phyloP scores from a whole-genome alignment of 192 early-diverging fungal genomes.

The Coemansia sp. region DNA sequence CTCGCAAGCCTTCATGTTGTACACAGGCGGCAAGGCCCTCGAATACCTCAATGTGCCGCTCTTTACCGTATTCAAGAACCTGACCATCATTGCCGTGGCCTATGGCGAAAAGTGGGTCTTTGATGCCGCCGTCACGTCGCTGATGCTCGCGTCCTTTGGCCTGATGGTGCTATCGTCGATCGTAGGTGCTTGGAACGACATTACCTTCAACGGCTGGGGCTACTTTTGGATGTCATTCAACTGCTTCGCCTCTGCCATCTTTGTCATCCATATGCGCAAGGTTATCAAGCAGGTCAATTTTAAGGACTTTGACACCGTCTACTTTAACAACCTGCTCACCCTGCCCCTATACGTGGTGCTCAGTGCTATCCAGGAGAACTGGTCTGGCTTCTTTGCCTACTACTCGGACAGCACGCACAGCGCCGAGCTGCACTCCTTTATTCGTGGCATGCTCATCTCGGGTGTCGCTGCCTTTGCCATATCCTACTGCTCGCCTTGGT shows the following conservation, averaged over 20 bases:
- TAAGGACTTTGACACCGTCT: conserved; percentile 98
- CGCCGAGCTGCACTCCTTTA: conserved; percentile 63
- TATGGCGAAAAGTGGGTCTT: conserved; percentile 88
- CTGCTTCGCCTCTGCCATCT: conserved; percentile 86
- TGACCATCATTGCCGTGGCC: conserved; percentile 97
- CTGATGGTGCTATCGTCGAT: conserved; percentile 87
- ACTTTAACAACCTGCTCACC: conserved; percentile 93
- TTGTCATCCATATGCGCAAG: conserved; percentile 88
- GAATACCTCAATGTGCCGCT: conserved; percentile 92
- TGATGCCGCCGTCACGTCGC: conserved; percentile 74
- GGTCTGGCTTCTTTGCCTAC: conserved; percentile 57
- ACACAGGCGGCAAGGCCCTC: conserved; percentile 93
- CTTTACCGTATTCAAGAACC: conserved; percentile 98
- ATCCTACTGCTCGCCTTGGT: conserved; percentile 74
- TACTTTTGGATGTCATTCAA: conserved; percentile 93
- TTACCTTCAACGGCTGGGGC: conserved; percentile 61
- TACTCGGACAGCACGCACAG: conserved; percentile 58
- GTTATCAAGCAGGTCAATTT: conserved; percentile 88
- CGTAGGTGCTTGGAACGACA: conserved; percentile 84
- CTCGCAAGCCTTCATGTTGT: conserved; percentile 91
- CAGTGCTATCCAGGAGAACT: conserved; percentile 71
- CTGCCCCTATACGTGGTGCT: conserved; percentile 75
- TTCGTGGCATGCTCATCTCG: conserved; percentile 74
- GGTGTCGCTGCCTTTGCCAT: conserved; percentile 88
- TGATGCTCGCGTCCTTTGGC: conserved; percentile 81